Evolutionary conservation across 352 stramenopile genomes (phyloP).

Genomic region (Phytophthora colocasiae): DNA sequence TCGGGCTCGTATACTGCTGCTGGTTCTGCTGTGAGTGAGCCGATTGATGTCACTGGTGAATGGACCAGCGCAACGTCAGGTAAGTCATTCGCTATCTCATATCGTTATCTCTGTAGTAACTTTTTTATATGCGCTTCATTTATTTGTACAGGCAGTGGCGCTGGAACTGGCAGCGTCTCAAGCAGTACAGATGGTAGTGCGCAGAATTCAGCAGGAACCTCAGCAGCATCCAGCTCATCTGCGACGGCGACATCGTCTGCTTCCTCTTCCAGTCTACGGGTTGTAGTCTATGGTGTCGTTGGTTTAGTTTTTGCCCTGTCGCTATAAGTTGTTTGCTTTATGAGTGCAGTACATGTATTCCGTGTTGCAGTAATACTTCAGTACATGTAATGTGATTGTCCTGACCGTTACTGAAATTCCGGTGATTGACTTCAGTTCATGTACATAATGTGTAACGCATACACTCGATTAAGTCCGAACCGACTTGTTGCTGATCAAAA

Average conservation of each 20-base stretch:
- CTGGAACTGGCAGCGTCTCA: conserved; percentile 9
- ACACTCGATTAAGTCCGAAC: conserved; percentile 22
- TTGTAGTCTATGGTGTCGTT: conserved; percentile 1
- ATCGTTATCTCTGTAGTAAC: neutral
- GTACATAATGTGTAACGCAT: conserved; percentile 3
- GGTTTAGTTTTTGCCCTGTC: conserved; percentile 6
- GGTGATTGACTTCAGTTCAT: conserved; percentile 14
- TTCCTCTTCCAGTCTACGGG: conserved; percentile 1
- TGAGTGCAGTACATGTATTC: neutral
- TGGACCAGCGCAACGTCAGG: conserved; percentile 39
- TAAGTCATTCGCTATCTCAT: conserved; percentile 13
- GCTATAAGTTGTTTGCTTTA: conserved; percentile 1
- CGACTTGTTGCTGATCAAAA: neutral
- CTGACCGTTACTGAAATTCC: neutral
- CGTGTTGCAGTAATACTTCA: neutral
- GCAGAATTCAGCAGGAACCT: conserved; percentile 4
- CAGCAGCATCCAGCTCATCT: conserved; percentile 14
- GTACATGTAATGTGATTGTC: no score
- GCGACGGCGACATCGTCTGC: conserved; percentile 19
- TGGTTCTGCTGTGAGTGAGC: conserved; percentile 53
- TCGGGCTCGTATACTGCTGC: conserved; percentile 30
- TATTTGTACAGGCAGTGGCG: conserved; percentile 24
- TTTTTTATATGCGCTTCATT: neutral
- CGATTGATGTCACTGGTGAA: conserved; percentile 35
- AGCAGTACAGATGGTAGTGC: conserved; percentile 13